Evolutionary conservation across 176 grass and related monocot genomes (phyloP), one percentile per base, ranked within the genome.

Genomic region (Panicum miliaceum): DNA sequence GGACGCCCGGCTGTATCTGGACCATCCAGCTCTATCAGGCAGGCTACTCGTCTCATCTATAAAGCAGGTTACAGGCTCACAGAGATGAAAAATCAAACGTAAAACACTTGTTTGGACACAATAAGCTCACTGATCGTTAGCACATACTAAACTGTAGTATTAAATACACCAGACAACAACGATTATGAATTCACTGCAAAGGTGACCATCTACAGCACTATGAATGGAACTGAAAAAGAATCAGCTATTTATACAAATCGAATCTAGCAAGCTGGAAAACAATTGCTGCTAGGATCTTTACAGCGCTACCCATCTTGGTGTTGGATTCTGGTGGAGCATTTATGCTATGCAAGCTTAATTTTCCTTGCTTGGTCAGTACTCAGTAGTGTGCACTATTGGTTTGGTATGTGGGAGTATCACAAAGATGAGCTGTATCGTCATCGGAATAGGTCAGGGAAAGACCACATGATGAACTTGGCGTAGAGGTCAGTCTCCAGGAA

Each of bases 401-500:
- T 71, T 89, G 13, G 19, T 46, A 56, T 23, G 62, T 37, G 22
- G 38, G 1, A 22, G 20, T 37, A 38, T 78, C 65, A n/a, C 7
- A 78, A 34, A 47, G 48, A 54, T 8, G 29, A 64, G 65, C 11
- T 3, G 66, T 1, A 11, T 35, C 7, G 29, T 97, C 89, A 97
- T 84, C 86, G 82, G 73, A 94, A 98, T 8, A 91, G 71, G 50
- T 98, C 95, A 22, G 92, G 95, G 37, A 94, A 98, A 48, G 92
- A 94, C 95, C 95, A 98, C 92, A 98, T 98, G 71, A 98, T 90
- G 81, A 98, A 98, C 67, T 86, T 98, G 65, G 92, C 90, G 38
- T 92, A 98, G 20, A 75, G 70, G 75, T 98, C 95, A 8, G 92
- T 95, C 82, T 98, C 95, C 26, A 98, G 82, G 61, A 95, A 98